Evolutionary conservation across 1,284 basidiomycete genomes (phyloP).

Genomic region (Leccinum laetum): DNA sequence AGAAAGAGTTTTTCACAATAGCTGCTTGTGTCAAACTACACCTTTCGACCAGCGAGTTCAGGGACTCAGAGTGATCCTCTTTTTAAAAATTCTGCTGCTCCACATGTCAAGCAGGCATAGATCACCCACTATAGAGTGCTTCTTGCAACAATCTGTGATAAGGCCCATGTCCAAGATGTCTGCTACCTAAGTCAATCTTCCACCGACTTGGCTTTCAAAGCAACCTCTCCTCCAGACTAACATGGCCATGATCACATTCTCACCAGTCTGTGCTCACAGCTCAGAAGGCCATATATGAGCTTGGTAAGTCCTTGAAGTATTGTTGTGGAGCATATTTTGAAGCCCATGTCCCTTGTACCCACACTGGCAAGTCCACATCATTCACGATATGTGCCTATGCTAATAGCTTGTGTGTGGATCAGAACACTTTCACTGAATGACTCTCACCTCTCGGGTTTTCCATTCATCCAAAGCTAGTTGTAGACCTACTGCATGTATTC

Average conservation of each 20-base stretch:
- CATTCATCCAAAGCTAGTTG: too few species aligned
- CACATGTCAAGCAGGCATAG: too few species aligned
- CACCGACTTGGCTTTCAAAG: not conserved
- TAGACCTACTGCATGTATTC: too few species aligned
- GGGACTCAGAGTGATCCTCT: too few species aligned
- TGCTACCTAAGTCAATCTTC: constrained; percentile 22
- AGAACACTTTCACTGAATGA: too few species aligned
- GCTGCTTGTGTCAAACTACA: too few species aligned
- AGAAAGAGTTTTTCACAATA: too few species aligned
- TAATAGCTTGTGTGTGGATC: too few species aligned
- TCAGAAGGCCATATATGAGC: not conserved
- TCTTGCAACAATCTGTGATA: constrained; percentile 34
- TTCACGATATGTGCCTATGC: too few species aligned
- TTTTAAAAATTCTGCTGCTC: too few species aligned
- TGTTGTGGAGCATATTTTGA: not conserved
- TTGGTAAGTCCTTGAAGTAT: not conserved
- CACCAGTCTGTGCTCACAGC: not conserved
- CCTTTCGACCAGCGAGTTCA: too few species aligned
- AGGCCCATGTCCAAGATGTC: constrained; percentile 36
- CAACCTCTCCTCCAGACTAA: not conserved
- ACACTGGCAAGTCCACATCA: not conserved
- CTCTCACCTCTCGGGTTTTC: too few species aligned
- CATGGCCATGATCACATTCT: constrained; percentile 11
- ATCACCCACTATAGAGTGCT: constrained; percentile 14
- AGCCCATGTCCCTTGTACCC: not conserved